phyloP scores from a whole-genome alignment of 208 protist genomes.

The Trypanosoma scelopori region DNA sequence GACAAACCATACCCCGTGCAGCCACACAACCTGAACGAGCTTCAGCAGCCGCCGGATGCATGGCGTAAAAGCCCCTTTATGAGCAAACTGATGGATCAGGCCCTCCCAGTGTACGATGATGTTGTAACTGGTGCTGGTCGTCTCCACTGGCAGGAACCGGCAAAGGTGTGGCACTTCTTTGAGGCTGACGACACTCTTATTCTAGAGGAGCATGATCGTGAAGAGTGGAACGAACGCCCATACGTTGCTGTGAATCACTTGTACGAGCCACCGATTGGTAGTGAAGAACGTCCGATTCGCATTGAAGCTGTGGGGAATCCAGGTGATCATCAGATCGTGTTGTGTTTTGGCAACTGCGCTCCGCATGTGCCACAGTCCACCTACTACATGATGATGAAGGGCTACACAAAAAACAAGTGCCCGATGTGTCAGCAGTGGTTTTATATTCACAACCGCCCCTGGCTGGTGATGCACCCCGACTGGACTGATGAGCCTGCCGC shows the following conservation, averaged over 20 bases:
- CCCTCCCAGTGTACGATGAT: slow-evolving; percentile 86
- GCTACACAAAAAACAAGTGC: slow-evolving; percentile 88
- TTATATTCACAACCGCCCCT: slow-evolving; percentile 89
- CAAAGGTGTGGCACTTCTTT: slow-evolving; percentile 83
- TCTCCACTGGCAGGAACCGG: slow-evolving; percentile 88
- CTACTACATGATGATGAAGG: slow-evolving; percentile 93
- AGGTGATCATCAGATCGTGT: slow-evolving; percentile 81
- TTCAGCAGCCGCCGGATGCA: slow-evolving; percentile 73
- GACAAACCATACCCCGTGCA: slow-evolving; percentile 85
- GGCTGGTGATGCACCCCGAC: slow-evolving; percentile 90
- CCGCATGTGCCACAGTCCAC: slow-evolving; percentile 88
- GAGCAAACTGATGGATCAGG: slow-evolving; percentile 90
- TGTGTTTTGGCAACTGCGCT: slow-evolving; percentile 89
- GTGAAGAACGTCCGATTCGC: slow-evolving; percentile 86
- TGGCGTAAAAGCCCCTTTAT: slow-evolving; percentile 87
- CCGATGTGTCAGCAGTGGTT: slow-evolving; percentile 91
- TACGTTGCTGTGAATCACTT: slow-evolving; percentile 90
- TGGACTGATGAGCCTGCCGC: slow-evolving; percentile 89
- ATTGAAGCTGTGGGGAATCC: slow-evolving; percentile 82
- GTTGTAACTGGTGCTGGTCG: slow-evolving; percentile 76
- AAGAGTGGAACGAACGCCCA: slow-evolving; percentile 90
- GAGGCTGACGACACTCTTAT: slow-evolving; percentile 89
- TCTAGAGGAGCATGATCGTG: slow-evolving; percentile 90
- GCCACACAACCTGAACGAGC: slow-evolving; percentile 77
- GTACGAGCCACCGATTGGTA: slow-evolving; percentile 87